Conservation (phyloP, 129 eudicot species). For the Flaveria sonorensis region DNA sequence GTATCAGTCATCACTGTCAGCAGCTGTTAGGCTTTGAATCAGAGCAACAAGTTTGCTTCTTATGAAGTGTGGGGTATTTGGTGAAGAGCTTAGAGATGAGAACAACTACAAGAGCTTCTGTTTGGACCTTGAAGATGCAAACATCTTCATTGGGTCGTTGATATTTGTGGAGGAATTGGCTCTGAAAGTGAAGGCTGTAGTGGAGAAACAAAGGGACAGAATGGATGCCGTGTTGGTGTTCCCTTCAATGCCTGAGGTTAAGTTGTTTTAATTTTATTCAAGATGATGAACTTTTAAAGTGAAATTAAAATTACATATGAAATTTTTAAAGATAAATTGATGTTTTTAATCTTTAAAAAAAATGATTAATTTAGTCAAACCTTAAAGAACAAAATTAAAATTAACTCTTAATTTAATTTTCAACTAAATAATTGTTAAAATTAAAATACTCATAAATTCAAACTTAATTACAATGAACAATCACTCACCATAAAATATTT, state of each 20-base stretch:
- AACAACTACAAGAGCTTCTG: slow-evolving; percentile 77
- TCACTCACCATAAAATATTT: too few species aligned
- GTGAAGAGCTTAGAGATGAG: slow-evolving; percentile 95
- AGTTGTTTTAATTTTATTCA: too few species aligned
- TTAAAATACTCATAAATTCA: too few species aligned
- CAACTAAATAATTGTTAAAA: too few species aligned
- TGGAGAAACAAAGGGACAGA: slow-evolving; percentile 93
- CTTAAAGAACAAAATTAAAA: too few species aligned
- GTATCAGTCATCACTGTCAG: slow-evolving; percentile 87
- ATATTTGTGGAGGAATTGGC: slow-evolving; percentile 95
- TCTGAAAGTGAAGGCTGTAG: slow-evolving; percentile 78
- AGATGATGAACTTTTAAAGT: too few species aligned
- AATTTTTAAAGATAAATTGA: too few species aligned
- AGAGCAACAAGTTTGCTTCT: slow-evolving; percentile 49
- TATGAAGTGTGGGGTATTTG: slow-evolving; percentile 89
- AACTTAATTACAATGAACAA: too few species aligned
- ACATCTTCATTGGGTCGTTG: slow-evolving; percentile 86
- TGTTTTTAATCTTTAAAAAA: too few species aligned
- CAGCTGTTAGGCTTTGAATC: slow-evolving; percentile 75
- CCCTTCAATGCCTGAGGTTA: slow-evolving; percentile 99
- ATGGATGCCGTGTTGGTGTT: slow-evolving; percentile 96
- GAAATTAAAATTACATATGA: too few species aligned
- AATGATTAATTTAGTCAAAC: too few species aligned
- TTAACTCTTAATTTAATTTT: too few species aligned
- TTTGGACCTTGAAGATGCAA: slow-evolving; percentile 88